Conservation (phyloP, 2,329 filamentous ascomycete species). For the Emergomyces pasteurianus region DNA sequence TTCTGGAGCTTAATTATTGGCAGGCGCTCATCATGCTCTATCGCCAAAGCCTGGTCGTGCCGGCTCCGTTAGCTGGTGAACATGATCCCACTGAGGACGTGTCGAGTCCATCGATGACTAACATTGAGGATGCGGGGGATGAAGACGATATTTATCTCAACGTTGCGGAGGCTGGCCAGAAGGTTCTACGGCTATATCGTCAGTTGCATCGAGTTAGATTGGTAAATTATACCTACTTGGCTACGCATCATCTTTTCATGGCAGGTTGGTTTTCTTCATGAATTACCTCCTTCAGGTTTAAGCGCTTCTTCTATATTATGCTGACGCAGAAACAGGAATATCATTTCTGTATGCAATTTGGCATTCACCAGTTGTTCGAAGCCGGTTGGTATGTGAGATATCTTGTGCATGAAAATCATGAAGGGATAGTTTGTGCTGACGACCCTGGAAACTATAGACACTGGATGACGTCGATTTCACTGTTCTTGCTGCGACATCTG, state of each 20-base stretch:
- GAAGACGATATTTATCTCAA: conserved; percentile 89
- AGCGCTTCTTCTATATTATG: conserved; percentile 6
- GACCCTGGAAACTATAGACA: conserved; percentile 35
- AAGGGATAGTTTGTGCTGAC: not conserved
- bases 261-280: conserved; percentile 48
- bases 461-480: conserved; percentile 98
- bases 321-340: conserved; percentile 41
- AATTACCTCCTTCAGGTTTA: conserved; percentile 1
- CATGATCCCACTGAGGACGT: conserved; percentile 49
- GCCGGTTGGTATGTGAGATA: conserved; percentile 56
- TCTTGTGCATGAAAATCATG: not conserved
- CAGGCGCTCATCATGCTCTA: conserved; percentile 95
- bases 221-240: conserved; percentile 92
- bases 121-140: conserved; percentile 45
- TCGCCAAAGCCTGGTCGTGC: conserved; percentile 76
- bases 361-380: conserved; percentile 84
- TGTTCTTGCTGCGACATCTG: conserved; percentile 81
- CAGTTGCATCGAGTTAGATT: conserved; percentile 77
- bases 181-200: conserved; percentile 79
- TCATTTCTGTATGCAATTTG: conserved; percentile 95
- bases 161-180: conserved; percentile 88
- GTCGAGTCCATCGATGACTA: conserved; percentile 40
- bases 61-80: conserved; percentile 72
- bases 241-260: conserved; percentile 95
- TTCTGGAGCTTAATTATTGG: conserved; percentile 94